Evolutionary conservation across 495 filamentous ascomycete species (phyloP), one percentile per base, ranked within the genome.

Genomic region (Penicillium salamii): DNA sequence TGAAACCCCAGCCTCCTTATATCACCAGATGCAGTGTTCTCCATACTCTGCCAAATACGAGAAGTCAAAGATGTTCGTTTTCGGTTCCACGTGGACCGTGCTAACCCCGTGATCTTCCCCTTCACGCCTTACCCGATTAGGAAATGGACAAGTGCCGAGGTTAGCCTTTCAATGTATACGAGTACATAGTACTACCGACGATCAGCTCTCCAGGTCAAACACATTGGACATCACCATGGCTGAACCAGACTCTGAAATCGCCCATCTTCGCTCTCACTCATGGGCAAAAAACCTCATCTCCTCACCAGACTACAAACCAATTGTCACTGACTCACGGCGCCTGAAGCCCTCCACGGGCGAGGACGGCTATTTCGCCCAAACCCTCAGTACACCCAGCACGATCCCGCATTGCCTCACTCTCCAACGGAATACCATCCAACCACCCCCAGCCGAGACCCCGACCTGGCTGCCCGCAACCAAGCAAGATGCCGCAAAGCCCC

Each of bases 321-420:
- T 72, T 45, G 46, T 50, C 36, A 73, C 70, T 38, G 65, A 63
- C 51, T 70, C 70, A 1, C 66, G 71, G 13, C 55, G 59, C 8
- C 44, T 58, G 46, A 74, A 74, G 49, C 60, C 66, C 14, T 47
- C 59, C 29, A 66, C 63, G 28, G 67, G 69, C 38, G 72, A 75
- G 58, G 70, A 76, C 40, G 65, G 63, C 19, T 75, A 61, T 55
- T 71, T 75, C 46, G 49, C 64, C 13, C 42, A 47, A 5, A 74
- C 70, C 1, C 52, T 75, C 14, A 60, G 53, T 3, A 72, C 71
- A 18, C 18, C 60, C 0, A 49, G 54, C 13, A 76, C 73, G 18
- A 72, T 75, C 54, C 71, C 73, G 8, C 61, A 69, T 35, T 49
- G 62, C 8, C 57, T 67, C 14, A 76, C 68, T 5, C 59, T 74